Conservation (phyloP, 1,284 basidiomycete species). For the Tylopilus orsonianus region DNA sequence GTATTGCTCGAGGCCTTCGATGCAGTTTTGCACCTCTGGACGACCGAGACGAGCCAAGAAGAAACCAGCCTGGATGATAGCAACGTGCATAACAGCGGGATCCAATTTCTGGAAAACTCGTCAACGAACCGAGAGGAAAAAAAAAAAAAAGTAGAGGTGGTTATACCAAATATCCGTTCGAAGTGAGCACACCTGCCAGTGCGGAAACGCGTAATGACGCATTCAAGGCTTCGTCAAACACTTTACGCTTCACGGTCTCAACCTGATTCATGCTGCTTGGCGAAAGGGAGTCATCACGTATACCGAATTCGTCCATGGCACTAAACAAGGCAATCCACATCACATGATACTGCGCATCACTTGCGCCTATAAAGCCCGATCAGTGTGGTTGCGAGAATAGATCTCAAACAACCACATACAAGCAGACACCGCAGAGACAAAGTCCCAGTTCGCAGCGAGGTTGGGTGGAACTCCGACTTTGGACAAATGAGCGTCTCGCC, state of each 20-base stretch:
- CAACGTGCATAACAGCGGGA: slow-evolving; percentile 82
- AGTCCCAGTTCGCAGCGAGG: slow-evolving; percentile 86
- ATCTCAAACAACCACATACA: slow-evolving; percentile 44
- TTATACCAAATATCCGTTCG: slow-evolving; percentile 79
- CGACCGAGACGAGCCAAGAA: slow-evolving; percentile 81
- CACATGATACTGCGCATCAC: slow-evolving; percentile 87
- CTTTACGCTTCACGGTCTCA: slow-evolving; percentile 63
- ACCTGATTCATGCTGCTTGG: slow-evolving; percentile 47
- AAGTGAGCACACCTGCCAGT: slow-evolving; percentile 75
- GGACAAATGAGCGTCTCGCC: slow-evolving; percentile 75
- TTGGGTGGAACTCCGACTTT: slow-evolving; percentile 83
- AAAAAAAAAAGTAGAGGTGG: slow-evolving; percentile 7
- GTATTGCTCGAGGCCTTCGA: slow-evolving; percentile 85
- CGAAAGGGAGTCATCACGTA: slow-evolving; percentile 56
- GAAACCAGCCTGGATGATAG: slow-evolving; percentile 78
- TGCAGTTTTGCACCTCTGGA: slow-evolving; percentile 79
- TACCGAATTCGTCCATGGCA: slow-evolving; percentile 81
- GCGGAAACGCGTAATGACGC: slow-evolving; percentile 85
- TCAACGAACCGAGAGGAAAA: slow-evolving; percentile 9
- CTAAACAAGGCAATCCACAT: slow-evolving; percentile 83
- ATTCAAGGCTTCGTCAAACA: slow-evolving; percentile 79
- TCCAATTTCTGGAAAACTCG: slow-evolving; percentile 58
- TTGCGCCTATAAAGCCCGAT: slow-evolving; percentile 61
- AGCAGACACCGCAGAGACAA: slow-evolving; percentile 75
- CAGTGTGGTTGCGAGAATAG: slow-evolving; percentile 5